These are phyloP conservation scores for Jasminum sambac DNA, from an alignment of 257 asterid species.

Conservation along the genomic window DNA sequence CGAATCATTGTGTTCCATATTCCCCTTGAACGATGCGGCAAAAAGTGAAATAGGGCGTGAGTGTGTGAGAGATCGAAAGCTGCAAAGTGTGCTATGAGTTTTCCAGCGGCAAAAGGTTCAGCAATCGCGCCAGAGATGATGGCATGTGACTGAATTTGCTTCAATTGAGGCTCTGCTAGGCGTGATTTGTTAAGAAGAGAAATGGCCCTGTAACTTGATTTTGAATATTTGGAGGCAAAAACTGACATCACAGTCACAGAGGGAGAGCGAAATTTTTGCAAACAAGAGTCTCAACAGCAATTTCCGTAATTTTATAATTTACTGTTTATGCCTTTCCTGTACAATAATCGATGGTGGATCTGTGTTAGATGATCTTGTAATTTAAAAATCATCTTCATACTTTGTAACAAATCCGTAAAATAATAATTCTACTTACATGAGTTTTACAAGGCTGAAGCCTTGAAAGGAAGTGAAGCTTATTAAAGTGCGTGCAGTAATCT, in stretches of 20 bases:
- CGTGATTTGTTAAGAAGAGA: constrained; percentile 23
- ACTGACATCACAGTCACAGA: constrained; percentile 32
- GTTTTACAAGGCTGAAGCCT: too few relatives aligned
- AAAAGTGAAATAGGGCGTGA: constrained; percentile 28
- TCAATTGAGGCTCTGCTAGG: constrained; percentile 40
- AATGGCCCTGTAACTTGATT: constrained; percentile 26
- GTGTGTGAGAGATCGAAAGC: constrained; percentile 25
- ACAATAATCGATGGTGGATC: too few relatives aligned
- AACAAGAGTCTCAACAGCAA: too few relatives aligned
- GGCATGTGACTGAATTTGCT: constrained; percentile 50
- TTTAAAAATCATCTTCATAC: too few relatives aligned
- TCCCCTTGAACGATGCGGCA: constrained; percentile 30
- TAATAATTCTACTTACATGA: too few relatives aligned
- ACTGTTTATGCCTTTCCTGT: too few relatives aligned
- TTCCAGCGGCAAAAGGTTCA: constrained; percentile 33
- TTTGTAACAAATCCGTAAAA: too few relatives aligned
- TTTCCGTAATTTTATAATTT: too few relatives aligned
- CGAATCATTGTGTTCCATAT: constrained; percentile 47
- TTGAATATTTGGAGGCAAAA: constrained; percentile 32
- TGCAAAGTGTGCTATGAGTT: constrained; percentile 38
- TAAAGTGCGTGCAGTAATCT: too few relatives aligned
- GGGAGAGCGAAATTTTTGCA: too few relatives aligned
- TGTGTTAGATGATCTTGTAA: too few relatives aligned
- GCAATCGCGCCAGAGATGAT: constrained; percentile 38
- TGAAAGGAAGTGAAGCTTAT: too few relatives aligned